Conservation (phyloP, 371 early-diverging fungal genomes). For the Saksenaea oblongispora region DNA sequence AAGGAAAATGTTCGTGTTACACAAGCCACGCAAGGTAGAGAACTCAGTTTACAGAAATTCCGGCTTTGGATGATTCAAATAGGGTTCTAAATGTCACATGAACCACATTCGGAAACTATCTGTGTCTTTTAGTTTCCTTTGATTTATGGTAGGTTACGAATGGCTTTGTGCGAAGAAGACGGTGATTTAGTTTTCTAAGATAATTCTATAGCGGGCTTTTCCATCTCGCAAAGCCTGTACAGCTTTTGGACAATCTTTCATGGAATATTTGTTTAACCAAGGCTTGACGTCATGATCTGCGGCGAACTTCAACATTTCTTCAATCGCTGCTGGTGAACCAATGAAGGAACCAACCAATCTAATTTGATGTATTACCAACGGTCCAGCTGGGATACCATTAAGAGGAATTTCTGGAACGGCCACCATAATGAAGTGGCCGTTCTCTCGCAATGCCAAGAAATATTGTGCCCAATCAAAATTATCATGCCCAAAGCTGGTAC, state of each 20-base stretch:
- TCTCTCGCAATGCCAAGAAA: slow-evolving; percentile 37
- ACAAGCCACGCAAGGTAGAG: too few species aligned
- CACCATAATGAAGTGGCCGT: slow-evolving; percentile 59
- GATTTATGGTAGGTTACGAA: too few species aligned
- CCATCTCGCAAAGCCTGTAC: slow-evolving; percentile 62
- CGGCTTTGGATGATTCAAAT: too few species aligned
- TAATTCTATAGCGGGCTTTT: slow-evolving; percentile 68
- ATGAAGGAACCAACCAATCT: slow-evolving; percentile 68
- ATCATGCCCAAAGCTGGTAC: slow-evolving; percentile 44
- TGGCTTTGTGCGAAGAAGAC: too few species aligned
- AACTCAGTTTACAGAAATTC: too few species aligned
- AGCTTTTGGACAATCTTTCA: slow-evolving; percentile 63
- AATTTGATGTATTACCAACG: slow-evolving; percentile 42
- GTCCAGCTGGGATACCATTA: slow-evolving; percentile 25
- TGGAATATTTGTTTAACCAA: slow-evolving; percentile 64
- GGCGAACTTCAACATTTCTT: slow-evolving; percentile 74
- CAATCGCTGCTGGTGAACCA: slow-evolving; percentile 56
- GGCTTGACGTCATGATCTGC: slow-evolving; percentile 63
- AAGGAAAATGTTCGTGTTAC: too few species aligned
- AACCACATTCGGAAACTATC: not conserved
- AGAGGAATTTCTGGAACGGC: slow-evolving; percentile 59
- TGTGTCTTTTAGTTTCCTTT: not conserved
- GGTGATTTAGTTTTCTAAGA: slow-evolving; percentile 50
- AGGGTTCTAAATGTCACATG: too few species aligned
- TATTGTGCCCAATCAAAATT: slow-evolving; percentile 40